A percentile compares a stretch with the other conserved stretches of the same genome.
Conservation (phyloP, 768 basidiomycete genomes). For the Hypholoma fasciculare region DNA sequence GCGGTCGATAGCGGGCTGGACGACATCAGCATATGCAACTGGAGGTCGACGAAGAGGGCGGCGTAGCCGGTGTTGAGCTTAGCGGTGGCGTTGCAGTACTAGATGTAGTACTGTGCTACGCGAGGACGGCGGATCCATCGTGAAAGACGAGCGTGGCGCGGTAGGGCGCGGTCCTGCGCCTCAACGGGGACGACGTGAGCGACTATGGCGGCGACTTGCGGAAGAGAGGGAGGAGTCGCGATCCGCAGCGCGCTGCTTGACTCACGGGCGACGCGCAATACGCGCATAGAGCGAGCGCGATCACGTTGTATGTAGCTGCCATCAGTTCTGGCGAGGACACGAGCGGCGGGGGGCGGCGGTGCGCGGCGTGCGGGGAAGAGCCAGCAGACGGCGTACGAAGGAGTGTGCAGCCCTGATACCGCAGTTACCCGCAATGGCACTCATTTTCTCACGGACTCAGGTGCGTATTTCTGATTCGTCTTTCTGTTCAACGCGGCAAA, state of each 20-base stretch:
- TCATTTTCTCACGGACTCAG: too few relatives aligned
- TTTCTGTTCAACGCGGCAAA: too few relatives aligned
- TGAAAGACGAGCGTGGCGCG: constrained; percentile 58
- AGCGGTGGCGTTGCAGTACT: constrained; percentile 68
- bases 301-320: constrained; percentile 73
- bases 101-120: constrained; percentile 80
- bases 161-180: constrained; percentile 51
- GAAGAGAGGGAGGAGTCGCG: constrained; percentile 61
- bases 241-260: constrained; percentile 75
- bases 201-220: constrained; percentile 64
- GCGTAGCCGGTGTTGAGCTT: constrained; percentile 75
- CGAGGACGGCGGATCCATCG: constrained; percentile 64
- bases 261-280: constrained; percentile 89
- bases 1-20: too few relatives aligned
- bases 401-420: too few relatives aligned
- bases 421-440: too few relatives aligned
- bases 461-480: too few relatives aligned
- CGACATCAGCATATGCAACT: constrained; percentile 89
- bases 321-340: constrained; percentile 54
- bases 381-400: too few relatives aligned
- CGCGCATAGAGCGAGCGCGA: constrained; percentile 78
- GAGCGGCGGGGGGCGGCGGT: too few relatives aligned
- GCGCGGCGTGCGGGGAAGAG: too few relatives aligned
- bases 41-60: constrained; percentile 73
- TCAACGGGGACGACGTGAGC: constrained; percentile 52